Base-by-base conservation (phyloP, 257 asterid species). In the Nicotiana obtusifolia region DNA sequence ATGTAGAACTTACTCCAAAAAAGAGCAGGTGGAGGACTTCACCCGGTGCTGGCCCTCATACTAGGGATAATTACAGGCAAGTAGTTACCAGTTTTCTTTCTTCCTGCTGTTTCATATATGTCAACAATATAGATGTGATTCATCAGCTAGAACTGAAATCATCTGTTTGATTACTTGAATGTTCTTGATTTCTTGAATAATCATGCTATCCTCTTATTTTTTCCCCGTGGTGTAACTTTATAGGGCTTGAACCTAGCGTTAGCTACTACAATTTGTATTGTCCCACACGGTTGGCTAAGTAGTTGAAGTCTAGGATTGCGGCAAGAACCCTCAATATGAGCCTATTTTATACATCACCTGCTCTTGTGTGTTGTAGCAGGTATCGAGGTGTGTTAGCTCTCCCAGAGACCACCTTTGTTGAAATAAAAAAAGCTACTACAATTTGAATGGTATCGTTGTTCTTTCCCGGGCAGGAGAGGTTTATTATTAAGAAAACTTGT, bases 41-140 rank as follows among this genome's bases (percentile, higher is more conserved):
- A 26, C 98, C 99, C 62, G 87, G 92, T 87, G 87, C 96, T 62
- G 87, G 91, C 84, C 87, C 94, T 85, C 91, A 89, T 82, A 83
- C 93, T 78, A 89, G 97, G 87, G 95, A 96, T 86, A 89, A 89
- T 83, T 88, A 88, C 82, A 94, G 98, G 98, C 93, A 85, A 75
- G 56, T 47, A 68, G 22, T 26, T 15, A 24, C 62, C 10, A 75
- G 7, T 49, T 75, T 75, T 24, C 44, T 75, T 57, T 49, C 80
- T 26, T 8, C 80, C 7, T 24, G 22, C 15, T 73, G 61, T 73
- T 24, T 22, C 24, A 20, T 44, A 30, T 47, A 47, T 75, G 41
- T 54, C 44, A 75, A 7, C n/a, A 31, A 26, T 75, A 13, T 75
- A 4, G 80, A 16, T 24, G 24, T 49, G 62, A 47, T 75, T 54